phyloP scores from a whole-genome alignment of 106 monocot species.

The Iris macrosiphon region DNA sequence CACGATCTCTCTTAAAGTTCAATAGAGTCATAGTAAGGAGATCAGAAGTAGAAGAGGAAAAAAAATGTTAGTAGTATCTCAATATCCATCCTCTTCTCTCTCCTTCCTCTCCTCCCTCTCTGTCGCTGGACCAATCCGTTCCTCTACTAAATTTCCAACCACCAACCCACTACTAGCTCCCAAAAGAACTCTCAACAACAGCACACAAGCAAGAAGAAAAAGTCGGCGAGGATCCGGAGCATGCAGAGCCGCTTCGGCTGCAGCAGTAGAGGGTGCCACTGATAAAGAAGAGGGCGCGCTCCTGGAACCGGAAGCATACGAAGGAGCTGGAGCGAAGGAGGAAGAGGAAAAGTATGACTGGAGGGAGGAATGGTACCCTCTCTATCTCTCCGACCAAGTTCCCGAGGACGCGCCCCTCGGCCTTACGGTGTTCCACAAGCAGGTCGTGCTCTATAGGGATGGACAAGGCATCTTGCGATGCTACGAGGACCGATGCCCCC shows the following conservation, averaged over 20 bases:
- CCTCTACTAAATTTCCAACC: too few species aligned
- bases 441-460: slow-evolving; percentile 56
- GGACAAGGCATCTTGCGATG: slow-evolving; percentile 40
- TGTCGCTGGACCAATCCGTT: too few species aligned
- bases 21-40: too few species aligned
- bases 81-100: too few species aligned
- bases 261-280: slow-evolving; percentile 1
- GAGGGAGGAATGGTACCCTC: slow-evolving; percentile 77
- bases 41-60: too few species aligned
- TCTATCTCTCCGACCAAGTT: slow-evolving; percentile 43
- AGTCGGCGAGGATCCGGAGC: background rate
- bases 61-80: too few species aligned
- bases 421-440: slow-evolving; percentile 54
- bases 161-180: too few species aligned
- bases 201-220: background rate
- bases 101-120: too few species aligned
- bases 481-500: slow-evolving; percentile 79
- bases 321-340: background rate
- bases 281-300: slow-evolving; percentile 24
- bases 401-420: slow-evolving; percentile 60
- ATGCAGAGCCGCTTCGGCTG: slow-evolving; percentile 24
- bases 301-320: slow-evolving; percentile 23
- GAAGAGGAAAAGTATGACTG: slow-evolving; percentile 37
- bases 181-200: background rate
- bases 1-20: too few species aligned